Evolutionary conservation across 257 asterid genomes (phyloP), one percentile per base, ranked within the genome.

Genomic region (Osmanthus fragrans): DNA sequence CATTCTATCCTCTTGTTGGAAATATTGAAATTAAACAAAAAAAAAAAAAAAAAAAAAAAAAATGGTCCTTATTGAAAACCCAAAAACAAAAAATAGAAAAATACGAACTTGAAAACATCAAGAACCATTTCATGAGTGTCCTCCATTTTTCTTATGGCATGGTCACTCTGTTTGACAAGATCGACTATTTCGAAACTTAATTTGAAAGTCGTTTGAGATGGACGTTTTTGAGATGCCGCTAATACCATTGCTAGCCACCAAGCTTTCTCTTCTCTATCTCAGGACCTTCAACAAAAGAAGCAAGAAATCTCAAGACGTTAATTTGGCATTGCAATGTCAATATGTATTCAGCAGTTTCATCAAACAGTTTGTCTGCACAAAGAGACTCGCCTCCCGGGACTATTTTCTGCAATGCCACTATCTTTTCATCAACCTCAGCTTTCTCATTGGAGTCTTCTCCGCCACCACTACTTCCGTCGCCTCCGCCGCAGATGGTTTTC

Each of bases 361-460:
- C 90, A 71, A 87, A 87, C 15, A 89, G 83, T 70, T 76, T 78
- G 45, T 81, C 90, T 72, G 73, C 89, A 40, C 80, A 81, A 3
- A 89, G 88, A 16, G 76, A 64, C 73, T 89, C 91, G 13, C 94
- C 96, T 39, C 94, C 96, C 23, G 96, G 96, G 56, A 91, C 89
- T 63, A 89, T 86, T 15, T 63, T 82, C 74, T 89, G 86, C 87
- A 87, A 84, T 63, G 87, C 89, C 80, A 64, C 69, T 4, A 91
- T 85, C 86, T 77, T 91, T 76, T 76, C 73, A 84, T 89, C 91
- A 11, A 89, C 85, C 74, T 84, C 92, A 0, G 13, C 84, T 19
- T 79, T 77, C 9, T 81, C 87, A 30, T 82, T 90, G 2, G 18
- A 75, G 0, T 73, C 49, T 11, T 33, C 77, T 5, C 63, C 64